These are phyloP conservation scores for Paraphoma chrysanthemicola DNA, from an alignment of 2,329 filamentous ascomycete species.

Conservation along the genomic window DNA sequence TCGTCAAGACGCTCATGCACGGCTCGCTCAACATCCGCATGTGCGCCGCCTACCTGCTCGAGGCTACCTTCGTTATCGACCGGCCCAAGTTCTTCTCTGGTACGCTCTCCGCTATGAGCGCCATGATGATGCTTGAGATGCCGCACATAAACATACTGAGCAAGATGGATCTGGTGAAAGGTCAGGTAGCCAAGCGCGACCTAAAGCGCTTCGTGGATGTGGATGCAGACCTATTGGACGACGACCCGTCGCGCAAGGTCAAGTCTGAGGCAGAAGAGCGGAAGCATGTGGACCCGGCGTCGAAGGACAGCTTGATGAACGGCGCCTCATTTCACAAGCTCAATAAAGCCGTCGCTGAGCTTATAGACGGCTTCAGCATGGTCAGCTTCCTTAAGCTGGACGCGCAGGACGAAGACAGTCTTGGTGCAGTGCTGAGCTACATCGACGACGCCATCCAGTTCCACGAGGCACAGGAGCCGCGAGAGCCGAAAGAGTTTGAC, in stretches of 20 bases:
- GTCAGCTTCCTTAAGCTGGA: constrained; percentile 93
- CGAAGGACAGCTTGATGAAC: constrained; percentile 75
- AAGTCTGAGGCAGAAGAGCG: constrained; percentile 57
- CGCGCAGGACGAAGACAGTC: constrained; percentile 89
- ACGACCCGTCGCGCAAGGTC: constrained; percentile 67
- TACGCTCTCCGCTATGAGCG: constrained; percentile 94
- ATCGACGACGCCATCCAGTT: constrained; percentile 95
- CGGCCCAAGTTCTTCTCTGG: constrained; percentile 97
- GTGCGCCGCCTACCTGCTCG: constrained; percentile 92
- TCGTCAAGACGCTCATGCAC: constrained; percentile 81
- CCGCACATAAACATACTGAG: constrained; percentile 95
- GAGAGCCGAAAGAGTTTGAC: constrained; percentile 68
- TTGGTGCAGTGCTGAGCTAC: constrained; percentile 83
- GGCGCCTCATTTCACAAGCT: constrained; percentile 82
- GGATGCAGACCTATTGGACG: constrained; percentile 81
- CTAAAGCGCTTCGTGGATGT: constrained; percentile 90
- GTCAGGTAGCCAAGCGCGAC: constrained; percentile 84
- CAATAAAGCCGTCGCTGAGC: constrained; percentile 84
- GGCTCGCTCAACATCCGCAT: constrained; percentile 88
- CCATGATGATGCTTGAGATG: constrained; percentile 98
- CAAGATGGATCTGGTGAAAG: constrained; percentile 97
- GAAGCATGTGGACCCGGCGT: constrained; percentile 65
- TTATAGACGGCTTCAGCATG: constrained; percentile 99
- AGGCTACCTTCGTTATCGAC: constrained; percentile 94
- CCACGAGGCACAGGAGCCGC: constrained; percentile 91